These are phyloP conservation scores for Mucor racemosus DNA, from an alignment of 371 early-diverging fungal species.

Conservation along the genomic window DNA sequence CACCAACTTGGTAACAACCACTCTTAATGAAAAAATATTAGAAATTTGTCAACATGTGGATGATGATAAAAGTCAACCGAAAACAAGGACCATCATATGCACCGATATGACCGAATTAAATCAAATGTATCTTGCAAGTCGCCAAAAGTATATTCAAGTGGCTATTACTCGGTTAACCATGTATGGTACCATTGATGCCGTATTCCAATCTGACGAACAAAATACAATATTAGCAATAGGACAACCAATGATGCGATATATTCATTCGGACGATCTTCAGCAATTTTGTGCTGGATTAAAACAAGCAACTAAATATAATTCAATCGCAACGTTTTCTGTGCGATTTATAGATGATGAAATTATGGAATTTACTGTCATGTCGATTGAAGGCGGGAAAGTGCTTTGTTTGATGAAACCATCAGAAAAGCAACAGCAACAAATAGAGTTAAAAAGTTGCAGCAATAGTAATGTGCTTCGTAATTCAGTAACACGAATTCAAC, in stretches of 20 bases:
- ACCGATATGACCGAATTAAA: slow-evolving; percentile 28
- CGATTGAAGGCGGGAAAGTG: slow-evolving; percentile 18
- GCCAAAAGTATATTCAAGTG: background rate
- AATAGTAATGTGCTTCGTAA: slow-evolving; percentile 7
- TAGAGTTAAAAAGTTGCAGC: background rate
- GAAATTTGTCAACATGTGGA: slow-evolving; percentile 18
- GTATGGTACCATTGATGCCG: slow-evolving; percentile 36
- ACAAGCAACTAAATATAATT: slow-evolving; percentile 11
- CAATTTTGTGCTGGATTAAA: slow-evolving; percentile 24
- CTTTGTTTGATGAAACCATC: slow-evolving; percentile 23
- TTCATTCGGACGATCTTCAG: slow-evolving; percentile 31
- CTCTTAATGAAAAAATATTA: background rate
- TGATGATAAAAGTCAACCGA: background rate
- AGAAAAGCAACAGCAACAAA: background rate
- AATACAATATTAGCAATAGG: slow-evolving; percentile 11
- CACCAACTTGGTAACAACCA: slow-evolving; percentile 6
- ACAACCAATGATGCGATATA: slow-evolving; percentile 33
- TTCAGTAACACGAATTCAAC: slow-evolving; percentile 16
- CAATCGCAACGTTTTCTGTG: slow-evolving; percentile 5
- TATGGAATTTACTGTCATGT: slow-evolving; percentile 24
- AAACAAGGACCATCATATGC: slow-evolving; percentile 12
- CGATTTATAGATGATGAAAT: slow-evolving; percentile 10
- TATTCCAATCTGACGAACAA: slow-evolving; percentile 7
- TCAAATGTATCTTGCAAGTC: slow-evolving; percentile 2
- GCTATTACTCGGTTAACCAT: slow-evolving; percentile 28